Conservation (phyloP, 2,329 filamentous ascomycete genomes). For the Aspergillus uvarum region DNA sequence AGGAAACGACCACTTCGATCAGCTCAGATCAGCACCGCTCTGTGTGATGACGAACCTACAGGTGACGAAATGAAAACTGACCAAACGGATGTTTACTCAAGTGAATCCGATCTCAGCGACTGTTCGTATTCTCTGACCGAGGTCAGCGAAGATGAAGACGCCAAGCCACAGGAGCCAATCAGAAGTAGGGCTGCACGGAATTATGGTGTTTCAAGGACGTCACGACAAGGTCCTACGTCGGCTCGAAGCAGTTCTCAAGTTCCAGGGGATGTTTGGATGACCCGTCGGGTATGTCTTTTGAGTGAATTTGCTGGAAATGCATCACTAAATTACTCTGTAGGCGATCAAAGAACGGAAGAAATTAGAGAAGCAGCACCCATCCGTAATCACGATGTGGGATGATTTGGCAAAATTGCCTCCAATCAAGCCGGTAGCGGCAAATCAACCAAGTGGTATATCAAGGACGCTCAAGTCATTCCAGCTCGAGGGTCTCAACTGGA, state of each 20-base stretch:
- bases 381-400: conserved; percentile 80
- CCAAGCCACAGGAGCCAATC: conserved; percentile 5
- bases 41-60: conserved; percentile 16
- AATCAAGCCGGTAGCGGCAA: conserved; percentile 63
- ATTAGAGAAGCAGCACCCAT: conserved; percentile 74
- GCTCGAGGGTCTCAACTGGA: conserved; percentile 90
- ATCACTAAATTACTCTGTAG: conserved; percentile 33
- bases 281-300: conserved; percentile 31
- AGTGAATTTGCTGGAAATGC: conserved; percentile 23
- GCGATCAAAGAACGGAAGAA: conserved; percentile 60
- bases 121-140: conserved; percentile 11
- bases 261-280: conserved; percentile 20
- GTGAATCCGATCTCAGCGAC: conserved; percentile 14
- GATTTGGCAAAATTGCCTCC: conserved; percentile 67
- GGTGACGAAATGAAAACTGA: conserved; percentile 18
- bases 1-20: conserved; percentile 17
- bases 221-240: not conserved
- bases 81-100: conserved; percentile 19
- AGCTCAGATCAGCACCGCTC: conserved; percentile 12
- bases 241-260: conserved; percentile 4
- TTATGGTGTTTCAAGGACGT: not conserved
- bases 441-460: conserved; percentile 74
- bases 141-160: conserved; percentile 20
- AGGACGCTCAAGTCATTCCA: conserved; percentile 90
- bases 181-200: conserved; percentile 2